Base-by-base conservation (phyloP, 345 rosid species). In the Microthlaspi erraticum region DNA sequence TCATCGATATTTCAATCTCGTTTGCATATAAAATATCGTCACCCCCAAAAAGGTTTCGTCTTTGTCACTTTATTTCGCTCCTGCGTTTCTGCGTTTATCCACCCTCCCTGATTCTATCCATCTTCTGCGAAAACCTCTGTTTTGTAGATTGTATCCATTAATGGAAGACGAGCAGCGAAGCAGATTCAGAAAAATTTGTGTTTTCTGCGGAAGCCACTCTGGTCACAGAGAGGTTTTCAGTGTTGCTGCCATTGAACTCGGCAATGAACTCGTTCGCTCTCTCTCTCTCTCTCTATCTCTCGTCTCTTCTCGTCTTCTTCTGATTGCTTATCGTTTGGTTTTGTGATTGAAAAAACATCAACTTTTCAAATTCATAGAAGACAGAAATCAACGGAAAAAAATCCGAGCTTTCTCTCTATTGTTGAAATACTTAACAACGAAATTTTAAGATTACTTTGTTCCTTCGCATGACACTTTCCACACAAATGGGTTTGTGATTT, bases 121-220 rank as follows among this genome's bases (percentile, higher is more conserved):
- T 5, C 68, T 26, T 60, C 1, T 4, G 37, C 60, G 54, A 72
- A 61, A 72, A 69, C 71, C 71, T 76, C 38, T 49, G 44, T 70
- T 39, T 64, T 65, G 64, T 50, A 60, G 64, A 50, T 64, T 72
- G 10, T 61, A 53, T 53, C 39, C 65, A 73, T 64, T 18, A 76
- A 91, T 91, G 98, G 96, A 86, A 41, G 80, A 64, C 41, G 50
- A 63, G 19, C 60, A 57, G 14, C 45, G 71, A 18, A 81, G 79
- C 86, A 86, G 78, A 78, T 93, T 91, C 84, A 88, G 77, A 54
- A 87, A 85, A 82, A 66, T 93, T 18, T 93, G 97, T 81, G 98
- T 93, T 12, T 93, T 87, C 74, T 93, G 98, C 74, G 98, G 98
- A 66, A 93, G 98, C 84, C 81, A 87, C 73, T 78, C 96, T 65